Evolutionary conservation across 164 flowering plant species (phyloP).

Genomic region (Liriodendron chinense): DNA sequence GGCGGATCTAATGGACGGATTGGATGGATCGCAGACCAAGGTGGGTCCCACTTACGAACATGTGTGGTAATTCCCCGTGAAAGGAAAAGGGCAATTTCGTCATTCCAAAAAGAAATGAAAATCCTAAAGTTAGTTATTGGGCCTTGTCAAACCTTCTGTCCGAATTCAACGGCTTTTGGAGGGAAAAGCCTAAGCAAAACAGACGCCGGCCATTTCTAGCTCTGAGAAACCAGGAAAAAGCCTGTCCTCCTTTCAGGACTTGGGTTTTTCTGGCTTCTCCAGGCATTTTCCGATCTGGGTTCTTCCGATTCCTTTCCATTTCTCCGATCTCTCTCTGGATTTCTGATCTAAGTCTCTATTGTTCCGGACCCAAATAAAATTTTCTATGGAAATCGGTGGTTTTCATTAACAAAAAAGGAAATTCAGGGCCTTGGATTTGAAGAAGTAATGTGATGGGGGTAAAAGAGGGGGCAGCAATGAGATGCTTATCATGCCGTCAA

Average conservation of each 20-base stretch:
- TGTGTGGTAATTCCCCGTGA: too few relatives aligned
- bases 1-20: too few relatives aligned
- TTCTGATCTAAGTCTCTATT: background rate
- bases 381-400: background rate
- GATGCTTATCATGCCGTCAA: constrained; percentile 44
- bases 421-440: background rate
- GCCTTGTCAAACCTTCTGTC: constrained; percentile 17
- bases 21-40: too few relatives aligned
- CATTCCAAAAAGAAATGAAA: background rate
- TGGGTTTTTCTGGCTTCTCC: constrained; percentile 19
- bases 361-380: background rate
- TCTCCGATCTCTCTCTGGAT: background rate
- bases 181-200: constrained; percentile 5
- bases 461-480: constrained; percentile 27
- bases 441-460: background rate
- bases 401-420: background rate
- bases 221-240: constrained; percentile 21
- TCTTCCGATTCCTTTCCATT: background rate
- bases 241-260: constrained; percentile 12
- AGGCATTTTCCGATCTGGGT: constrained; percentile 3
- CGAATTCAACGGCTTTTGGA: constrained; percentile 16
- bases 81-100: too few relatives aligned
- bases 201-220: constrained; percentile 10
- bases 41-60: too few relatives aligned
- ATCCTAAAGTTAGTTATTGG: constrained; percentile 25